These are phyloP conservation scores for Musa itinerans DNA, from an alignment of 176 grass and related monocot species.

Conservation along the genomic window DNA sequence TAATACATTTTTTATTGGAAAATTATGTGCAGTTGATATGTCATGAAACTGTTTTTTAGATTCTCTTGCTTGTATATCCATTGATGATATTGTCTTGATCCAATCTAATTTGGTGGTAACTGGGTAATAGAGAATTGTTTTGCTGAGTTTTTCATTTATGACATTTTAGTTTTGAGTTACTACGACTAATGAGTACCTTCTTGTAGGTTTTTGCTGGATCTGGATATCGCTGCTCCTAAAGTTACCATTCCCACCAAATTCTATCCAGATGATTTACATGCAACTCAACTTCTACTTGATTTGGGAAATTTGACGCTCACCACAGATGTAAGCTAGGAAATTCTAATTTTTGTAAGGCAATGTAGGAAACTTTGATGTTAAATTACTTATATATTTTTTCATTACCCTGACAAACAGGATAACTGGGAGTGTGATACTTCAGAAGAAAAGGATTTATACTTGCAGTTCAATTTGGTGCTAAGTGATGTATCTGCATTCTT, in stretches of 20 bases:
- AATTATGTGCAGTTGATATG: neutral
- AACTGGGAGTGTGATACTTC: constrained; percentile 61
- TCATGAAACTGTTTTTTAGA: neutral
- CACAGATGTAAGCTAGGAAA: constrained; percentile 44
- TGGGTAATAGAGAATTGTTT: too few relatives aligned
- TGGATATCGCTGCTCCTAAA: constrained; percentile 98
- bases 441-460: constrained; percentile 73
- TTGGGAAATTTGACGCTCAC: constrained; percentile 86
- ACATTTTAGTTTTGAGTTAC: neutral
- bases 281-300: constrained; percentile 88
- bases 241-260: constrained; percentile 88
- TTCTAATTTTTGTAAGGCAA: constrained; percentile 10
- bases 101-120: too few relatives aligned
- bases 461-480: constrained; percentile 90
- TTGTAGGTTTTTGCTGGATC: constrained; percentile 82
- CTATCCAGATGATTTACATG: constrained; percentile 69
- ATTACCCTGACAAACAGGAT: constrained; percentile 44
- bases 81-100: too few relatives aligned
- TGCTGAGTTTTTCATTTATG: too few relatives aligned
- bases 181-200: constrained; percentile 11
- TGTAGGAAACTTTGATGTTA: neutral
- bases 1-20: neutral
- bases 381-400: neutral
- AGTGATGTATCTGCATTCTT: constrained; percentile 96
- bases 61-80: neutral